Base-by-base conservation (phyloP, 768 basidiomycete species). In the Gautieria morchelliformis region DNA sequence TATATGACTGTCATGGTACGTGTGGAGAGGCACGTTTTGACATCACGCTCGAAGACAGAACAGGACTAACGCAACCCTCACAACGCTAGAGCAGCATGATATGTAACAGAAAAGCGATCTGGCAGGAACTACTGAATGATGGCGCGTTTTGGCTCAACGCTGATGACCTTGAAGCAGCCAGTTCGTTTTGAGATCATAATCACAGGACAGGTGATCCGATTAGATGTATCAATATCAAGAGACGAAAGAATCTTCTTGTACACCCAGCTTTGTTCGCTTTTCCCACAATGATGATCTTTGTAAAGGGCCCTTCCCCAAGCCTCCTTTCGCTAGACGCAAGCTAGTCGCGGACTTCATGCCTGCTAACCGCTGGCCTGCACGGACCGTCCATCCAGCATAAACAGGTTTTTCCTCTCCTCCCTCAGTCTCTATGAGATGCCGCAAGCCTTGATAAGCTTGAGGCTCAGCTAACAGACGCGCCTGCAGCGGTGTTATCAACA, bases 391-490 rank as follows among this genome's bases (percentile, higher is more conserved):
- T 6, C 56, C 56, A 14, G n/a, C 14, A 35, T 47, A 49, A 32
- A 48, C 47, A 17, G 6, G 53, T 69, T 68, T 61, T 68, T 73
- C 62, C 67, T 70, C 63, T 71, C 73, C 63, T 65, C 27, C 27
- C 2, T 5, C 70, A 62, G 53, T 62, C 63, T 62, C n/a, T n/a
- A n/a, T n/a, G 10, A 52, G 17, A 49, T 50, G 56, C 30, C 56
- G 56, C 40, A 57, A 30, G 4, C 56, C 56, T 15, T 73, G 74
- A 59, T 75, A 70, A 10, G 75, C 78, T 53, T 85, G 63, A 0
- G 87, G 86, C 50, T 78, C 77, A 1, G 87, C 88, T 47, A 90
- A 65, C 33, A 89, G 68, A 37, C 79, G 78, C 60, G 87, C 85
- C 88, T 89, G 61, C 4, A 60, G 2, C 54, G 65, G 46, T 35